Evolutionary conservation across 2,329 filamentous ascomycete genomes (phyloP), one percentile per base, ranked within the genome.

Genomic region (Alternaria solani): DNA sequence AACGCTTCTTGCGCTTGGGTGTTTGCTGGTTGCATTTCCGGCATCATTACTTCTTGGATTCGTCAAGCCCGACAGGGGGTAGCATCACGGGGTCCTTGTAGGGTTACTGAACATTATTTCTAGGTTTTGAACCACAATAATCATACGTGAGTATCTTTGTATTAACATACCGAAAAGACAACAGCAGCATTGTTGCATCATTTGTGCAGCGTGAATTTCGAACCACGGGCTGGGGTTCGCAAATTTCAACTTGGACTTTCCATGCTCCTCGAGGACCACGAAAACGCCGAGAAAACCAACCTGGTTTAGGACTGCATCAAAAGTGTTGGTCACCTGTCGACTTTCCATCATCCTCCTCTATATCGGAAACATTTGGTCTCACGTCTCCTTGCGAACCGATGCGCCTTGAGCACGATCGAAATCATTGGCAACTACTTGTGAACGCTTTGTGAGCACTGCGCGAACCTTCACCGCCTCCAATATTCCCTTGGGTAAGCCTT

Each of bases 291-390:
- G 32, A 18, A 7, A 26, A 32, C 32, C 30, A 44, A 25, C 23
- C 20, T 25, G 32, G n/a, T 38, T 16, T 41, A 28, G 51, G 20
- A 53, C 6, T 8, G 38, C 49, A 49, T 36, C 26, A 48, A 56
- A 23, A 32, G 46, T 16, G 30, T 12, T 12, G 34, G 61, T 63
- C 57, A 57, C 39, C 25, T 63, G 61, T 28, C 9, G 23, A 23
- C 7, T 54, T 18, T 39, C 43, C 18, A 23, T 46, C 48, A 26
- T 51, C 18, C 46, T 51, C 38, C 51, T 25, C 16, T 54, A 23
- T 46, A 44, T 34, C 34, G 47, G 49, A 34, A 18, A 2, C 34
- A 32, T 42, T 30, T 25, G 23, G 20, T 44, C 28, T 38, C 36
- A 26, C 44, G 26, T 20, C 34, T 34, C 38, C 18, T 16, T 26